A percentile compares a stretch with the other conserved stretches of the same genome.
Conservation (phyloP, 805 yeast genomes). For the Candida morakotiae region DNA sequence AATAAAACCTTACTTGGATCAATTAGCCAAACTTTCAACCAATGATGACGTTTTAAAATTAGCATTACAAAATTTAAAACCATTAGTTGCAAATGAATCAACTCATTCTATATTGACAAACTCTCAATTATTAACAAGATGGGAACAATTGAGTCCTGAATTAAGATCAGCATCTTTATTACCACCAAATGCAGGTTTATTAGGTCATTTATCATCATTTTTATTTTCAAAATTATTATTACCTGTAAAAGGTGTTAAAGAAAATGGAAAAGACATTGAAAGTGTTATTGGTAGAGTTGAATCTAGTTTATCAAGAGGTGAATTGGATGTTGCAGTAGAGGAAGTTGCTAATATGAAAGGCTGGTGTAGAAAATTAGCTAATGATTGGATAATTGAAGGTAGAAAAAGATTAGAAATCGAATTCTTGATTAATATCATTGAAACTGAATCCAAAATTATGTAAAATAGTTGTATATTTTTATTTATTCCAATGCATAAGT, state of each 20-base stretch:
- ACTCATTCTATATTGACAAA: slow-evolving; percentile 61
- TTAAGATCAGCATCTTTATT: slow-evolving; percentile 82
- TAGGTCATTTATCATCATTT: slow-evolving; percentile 83
- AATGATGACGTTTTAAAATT: slow-evolving; percentile 32
- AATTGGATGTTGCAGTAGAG: slow-evolving; percentile 84
- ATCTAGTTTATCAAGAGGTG: slow-evolving; percentile 66
- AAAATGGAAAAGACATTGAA: slow-evolving; percentile 81
- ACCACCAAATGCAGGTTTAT: slow-evolving; percentile 93
- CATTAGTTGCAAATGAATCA: slow-evolving; percentile 33
- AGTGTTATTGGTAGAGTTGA: slow-evolving; percentile 84
- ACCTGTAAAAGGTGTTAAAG: slow-evolving; percentile 69
- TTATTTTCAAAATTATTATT: slow-evolving; percentile 72
- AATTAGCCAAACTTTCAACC: slow-evolving; percentile 20
- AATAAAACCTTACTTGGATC: slow-evolving; percentile 36
- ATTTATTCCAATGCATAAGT: not conserved
- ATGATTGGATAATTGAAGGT: slow-evolving; percentile 88
- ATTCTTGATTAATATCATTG: slow-evolving; percentile 67
- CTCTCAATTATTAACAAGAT: slow-evolving; percentile 73
- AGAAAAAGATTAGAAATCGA: slow-evolving; percentile 87
- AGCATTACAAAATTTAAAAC: slow-evolving; percentile 30
- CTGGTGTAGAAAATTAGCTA: slow-evolving; percentile 85
- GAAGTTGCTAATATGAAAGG: slow-evolving; percentile 88
- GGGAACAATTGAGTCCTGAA: slow-evolving; percentile 79
- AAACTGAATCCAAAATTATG: slow-evolving; percentile 52
- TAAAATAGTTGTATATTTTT: slow-evolving; percentile 11